Percentiles rank a stretch among this genome's conserved stretches.
These are phyloP conservation scores for Amaranthus palmeri DNA, from an alignment of 148 eudicot species.

Conservation along the genomic window DNA sequence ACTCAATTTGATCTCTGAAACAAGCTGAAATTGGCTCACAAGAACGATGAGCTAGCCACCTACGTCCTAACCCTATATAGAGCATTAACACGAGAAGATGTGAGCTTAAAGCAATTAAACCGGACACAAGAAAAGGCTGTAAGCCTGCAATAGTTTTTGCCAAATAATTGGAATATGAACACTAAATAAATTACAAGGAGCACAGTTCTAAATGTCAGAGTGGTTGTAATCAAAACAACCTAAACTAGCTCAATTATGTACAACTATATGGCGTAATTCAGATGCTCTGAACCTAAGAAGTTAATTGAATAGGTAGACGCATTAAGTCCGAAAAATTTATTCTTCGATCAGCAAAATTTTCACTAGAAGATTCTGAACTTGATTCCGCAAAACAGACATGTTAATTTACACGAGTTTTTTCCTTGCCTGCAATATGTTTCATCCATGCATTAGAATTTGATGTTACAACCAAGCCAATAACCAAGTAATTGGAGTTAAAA, in stretches of 20 bases:
- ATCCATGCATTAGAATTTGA: conserved; percentile 11
- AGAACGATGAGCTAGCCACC: no score
- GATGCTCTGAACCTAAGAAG: background rate
- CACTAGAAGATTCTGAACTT: background rate
- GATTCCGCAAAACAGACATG: background rate
- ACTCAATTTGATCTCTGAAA: no score
- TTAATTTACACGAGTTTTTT: conserved; percentile 49
- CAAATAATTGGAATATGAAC: background rate
- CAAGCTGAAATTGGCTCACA: no score
- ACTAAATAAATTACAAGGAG: background rate
- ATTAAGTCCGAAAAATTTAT: background rate
- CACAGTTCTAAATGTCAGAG: background rate
- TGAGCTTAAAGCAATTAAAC: no score
- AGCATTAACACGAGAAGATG: no score
- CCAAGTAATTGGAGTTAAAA: background rate
- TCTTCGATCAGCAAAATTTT: background rate
- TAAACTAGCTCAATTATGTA: conserved; percentile 16
- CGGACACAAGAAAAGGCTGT: no score
- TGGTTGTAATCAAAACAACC: background rate
- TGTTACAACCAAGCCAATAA: conserved; percentile 3
- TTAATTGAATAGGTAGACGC: background rate
- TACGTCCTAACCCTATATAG: no score
- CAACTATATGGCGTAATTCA: background rate
- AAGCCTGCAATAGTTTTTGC: background rate
- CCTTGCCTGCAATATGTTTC: conserved; percentile 53